Conservation (phyloP, 805 yeast genomes). For the Yamadazyma tumulicola region DNA sequence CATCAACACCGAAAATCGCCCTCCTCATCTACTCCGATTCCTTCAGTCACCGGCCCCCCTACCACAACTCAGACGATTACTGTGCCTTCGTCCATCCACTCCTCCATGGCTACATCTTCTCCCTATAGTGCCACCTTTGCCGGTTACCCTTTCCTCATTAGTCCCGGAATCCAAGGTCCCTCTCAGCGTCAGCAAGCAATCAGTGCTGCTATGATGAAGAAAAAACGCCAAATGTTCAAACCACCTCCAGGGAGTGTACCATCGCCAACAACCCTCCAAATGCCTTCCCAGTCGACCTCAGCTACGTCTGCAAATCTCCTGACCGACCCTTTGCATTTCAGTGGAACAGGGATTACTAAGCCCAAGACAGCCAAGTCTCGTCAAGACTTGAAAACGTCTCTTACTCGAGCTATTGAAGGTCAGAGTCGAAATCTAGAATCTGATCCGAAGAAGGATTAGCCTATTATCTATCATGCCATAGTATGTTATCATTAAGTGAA, state of each 20-base stretch:
- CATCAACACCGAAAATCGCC: not conserved
- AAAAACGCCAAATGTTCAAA: constrained; percentile 23
- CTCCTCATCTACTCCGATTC: constrained; percentile 1
- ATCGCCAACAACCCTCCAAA: not conserved
- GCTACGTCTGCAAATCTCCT: no score
- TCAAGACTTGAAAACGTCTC: not conserved
- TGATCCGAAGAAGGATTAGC: no score
- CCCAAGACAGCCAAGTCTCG: constrained; percentile 2
- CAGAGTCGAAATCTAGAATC: constrained; percentile 18
- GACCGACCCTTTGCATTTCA: constrained; percentile 13
- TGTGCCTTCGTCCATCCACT: constrained; percentile 6
- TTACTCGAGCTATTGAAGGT: constrained; percentile 7
- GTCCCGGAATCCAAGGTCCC: constrained; percentile 6
- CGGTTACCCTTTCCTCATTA: constrained; percentile 4
- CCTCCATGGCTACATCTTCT: constrained; percentile 1
- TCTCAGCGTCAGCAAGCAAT: constrained; percentile 30
- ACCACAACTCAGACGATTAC: constrained; percentile 8
- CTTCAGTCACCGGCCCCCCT: constrained; percentile 8
- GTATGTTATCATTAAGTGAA: not conserved
- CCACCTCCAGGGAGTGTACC: constrained; percentile 5
- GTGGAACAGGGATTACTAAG: constrained; percentile 11
- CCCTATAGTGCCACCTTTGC: constrained; percentile 6
- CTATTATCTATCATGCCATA: no score
- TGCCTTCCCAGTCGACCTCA: not conserved
- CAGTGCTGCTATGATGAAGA: constrained; percentile 32